Evolutionary conservation across 192 early-diverging fungal species (phyloP).

Genomic region (Coemansia sp.): DNA sequence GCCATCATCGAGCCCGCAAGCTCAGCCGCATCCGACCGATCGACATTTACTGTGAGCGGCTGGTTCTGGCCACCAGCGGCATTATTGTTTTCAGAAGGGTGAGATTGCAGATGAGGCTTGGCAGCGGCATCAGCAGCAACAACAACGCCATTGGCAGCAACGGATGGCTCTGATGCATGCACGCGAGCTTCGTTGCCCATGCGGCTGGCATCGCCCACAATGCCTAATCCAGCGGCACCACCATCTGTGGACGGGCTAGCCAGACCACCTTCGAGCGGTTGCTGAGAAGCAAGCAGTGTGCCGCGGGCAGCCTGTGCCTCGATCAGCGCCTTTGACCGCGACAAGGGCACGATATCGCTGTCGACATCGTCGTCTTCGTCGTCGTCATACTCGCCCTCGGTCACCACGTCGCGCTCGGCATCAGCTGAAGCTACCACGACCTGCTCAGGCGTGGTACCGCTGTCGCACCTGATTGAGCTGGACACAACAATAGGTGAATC

Average conservation of each 20-base stretch:
- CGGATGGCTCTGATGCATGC: background rate
- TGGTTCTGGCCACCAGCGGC: background rate
- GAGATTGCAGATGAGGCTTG: slow-evolving; percentile 1
- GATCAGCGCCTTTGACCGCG: slow-evolving; percentile 33
- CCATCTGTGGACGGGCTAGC: background rate
- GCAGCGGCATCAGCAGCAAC: background rate
- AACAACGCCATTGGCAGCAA: background rate
- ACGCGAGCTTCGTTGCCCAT: background rate
- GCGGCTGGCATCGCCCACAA: too few species aligned
- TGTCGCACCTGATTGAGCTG: slow-evolving; percentile 22
- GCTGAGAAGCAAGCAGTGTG: background rate
- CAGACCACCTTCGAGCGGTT: background rate
- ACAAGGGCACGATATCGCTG: slow-evolving; percentile 47
- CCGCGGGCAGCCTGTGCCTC: slow-evolving; percentile 7
- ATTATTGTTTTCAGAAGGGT: background rate
- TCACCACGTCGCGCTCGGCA: background rate
- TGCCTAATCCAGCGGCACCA: slow-evolving; percentile 4
- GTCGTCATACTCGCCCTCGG: slow-evolving; percentile 2
- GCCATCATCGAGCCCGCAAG: slow-evolving; percentile 5
- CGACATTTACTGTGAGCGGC: slow-evolving; percentile 8
- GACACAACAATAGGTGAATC: slow-evolving; percentile 28
- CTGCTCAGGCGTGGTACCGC: slow-evolving; percentile 8
- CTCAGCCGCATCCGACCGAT: slow-evolving; percentile 7
- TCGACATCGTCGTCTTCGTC: slow-evolving; percentile 27
- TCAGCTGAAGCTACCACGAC: background rate